Evolutionary conservation across 2,329 filamentous ascomycete species (phyloP).

Genomic region (Pseudocercospora macadamiae): DNA sequence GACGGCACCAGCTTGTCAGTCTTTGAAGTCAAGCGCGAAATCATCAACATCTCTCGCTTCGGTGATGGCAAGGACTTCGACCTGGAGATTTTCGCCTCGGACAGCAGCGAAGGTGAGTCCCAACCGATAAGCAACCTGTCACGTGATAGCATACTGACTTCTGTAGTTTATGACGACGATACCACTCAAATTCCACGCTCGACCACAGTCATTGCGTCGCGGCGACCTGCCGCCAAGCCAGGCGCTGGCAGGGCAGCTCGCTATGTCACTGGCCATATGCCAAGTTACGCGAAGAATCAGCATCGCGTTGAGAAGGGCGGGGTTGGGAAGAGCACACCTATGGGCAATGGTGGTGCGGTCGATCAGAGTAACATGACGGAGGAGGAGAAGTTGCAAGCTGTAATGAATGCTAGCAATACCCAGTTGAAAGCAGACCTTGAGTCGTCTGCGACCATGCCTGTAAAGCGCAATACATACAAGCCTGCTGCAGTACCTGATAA

Average conservation of each 20-base stretch:
- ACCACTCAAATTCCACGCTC: conserved; percentile 96
- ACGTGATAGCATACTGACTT: conserved; percentile 29
- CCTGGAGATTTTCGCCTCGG: conserved; percentile 89
- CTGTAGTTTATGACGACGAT: conserved; percentile 90
- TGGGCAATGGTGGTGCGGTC: conserved; percentile 43
- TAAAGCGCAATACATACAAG: conserved; percentile 55
- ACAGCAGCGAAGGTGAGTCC: conserved; percentile 80
- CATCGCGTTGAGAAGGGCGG: conserved; percentile 68
- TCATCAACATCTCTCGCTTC: conserved; percentile 89
- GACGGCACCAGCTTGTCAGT: conserved; percentile 97
- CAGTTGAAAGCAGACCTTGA: conserved; percentile 94
- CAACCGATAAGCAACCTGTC: not conserved
- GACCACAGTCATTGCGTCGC: conserved; percentile 86
- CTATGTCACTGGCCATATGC: conserved; percentile 96
- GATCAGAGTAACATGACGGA: conserved; percentile 82
- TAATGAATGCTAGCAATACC: conserved; percentile 86
- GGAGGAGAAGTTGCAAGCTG: conserved; percentile 89
- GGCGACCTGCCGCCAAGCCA: conserved; percentile 79
- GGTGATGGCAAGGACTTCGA: conserved; percentile 97
- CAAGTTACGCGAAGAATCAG: conserved; percentile 80
- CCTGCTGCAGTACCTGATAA: conserved; percentile 82
- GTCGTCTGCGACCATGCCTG: conserved; percentile 77
- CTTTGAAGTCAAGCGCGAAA: conserved; percentile 98
- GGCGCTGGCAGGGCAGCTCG: conserved; percentile 89
- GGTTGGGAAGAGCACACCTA: conserved; percentile 40